phyloP scores from a whole-genome alignment of 768 basidiomycete species.

The Pisolithus tinctorius region DNA sequence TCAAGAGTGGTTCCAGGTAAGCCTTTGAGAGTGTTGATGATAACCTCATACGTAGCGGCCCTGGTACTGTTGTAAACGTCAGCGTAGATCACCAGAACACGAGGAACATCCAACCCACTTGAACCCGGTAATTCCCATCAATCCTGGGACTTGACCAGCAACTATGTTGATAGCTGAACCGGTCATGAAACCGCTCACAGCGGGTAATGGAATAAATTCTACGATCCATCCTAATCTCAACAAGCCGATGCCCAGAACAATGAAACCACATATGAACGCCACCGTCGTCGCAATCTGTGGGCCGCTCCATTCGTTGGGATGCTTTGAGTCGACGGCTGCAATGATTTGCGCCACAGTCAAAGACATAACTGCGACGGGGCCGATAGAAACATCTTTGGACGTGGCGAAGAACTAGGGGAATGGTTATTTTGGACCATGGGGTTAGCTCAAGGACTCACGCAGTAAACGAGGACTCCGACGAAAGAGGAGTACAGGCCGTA shows the following conservation, averaged over 20 bases:
- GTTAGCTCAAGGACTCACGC: constrained; percentile 40
- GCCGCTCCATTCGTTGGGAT: constrained; percentile 52
- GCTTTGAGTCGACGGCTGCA: constrained; percentile 44
- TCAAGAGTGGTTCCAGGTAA: constrained; percentile 66
- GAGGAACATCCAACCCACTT: constrained; percentile 45
- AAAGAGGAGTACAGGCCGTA: constrained; percentile 95
- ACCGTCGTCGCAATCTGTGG: constrained; percentile 80
- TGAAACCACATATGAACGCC: constrained; percentile 85
- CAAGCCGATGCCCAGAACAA: constrained; percentile 84
- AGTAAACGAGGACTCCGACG: constrained; percentile 80
- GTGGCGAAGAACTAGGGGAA: constrained; percentile 80
- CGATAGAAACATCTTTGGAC: constrained; percentile 98
- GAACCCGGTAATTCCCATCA: constrained; percentile 85
- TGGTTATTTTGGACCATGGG: not conserved
- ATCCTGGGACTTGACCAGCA: constrained; percentile 78
- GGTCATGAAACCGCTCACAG: constrained; percentile 92
- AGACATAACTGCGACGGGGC: constrained; percentile 98
- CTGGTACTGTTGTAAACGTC: constrained; percentile 55
- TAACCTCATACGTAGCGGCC: constrained; percentile 75
- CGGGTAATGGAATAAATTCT: constrained; percentile 86
- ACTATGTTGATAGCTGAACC: constrained; percentile 94
- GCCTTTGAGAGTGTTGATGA: constrained; percentile 90
- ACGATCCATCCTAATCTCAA: constrained; percentile 90
- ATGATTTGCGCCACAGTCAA: constrained; percentile 82
- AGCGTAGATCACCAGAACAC: not conserved